phyloP scores from a whole-genome alignment of 1,139 yeast genomes.

The Pichia sp. region DNA sequence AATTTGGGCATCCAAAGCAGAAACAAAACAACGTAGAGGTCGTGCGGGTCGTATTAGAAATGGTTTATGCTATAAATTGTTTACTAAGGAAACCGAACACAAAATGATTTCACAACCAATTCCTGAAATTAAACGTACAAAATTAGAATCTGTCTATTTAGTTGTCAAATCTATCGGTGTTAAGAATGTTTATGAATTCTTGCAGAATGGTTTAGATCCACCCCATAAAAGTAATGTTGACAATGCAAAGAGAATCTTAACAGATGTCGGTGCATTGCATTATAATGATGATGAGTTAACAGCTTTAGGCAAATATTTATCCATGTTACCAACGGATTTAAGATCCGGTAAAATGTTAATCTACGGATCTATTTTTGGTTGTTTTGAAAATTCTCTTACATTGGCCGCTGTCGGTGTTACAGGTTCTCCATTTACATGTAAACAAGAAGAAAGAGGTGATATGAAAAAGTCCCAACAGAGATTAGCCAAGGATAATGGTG shows the following conservation, averaged over 20 bases:
- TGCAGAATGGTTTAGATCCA: constrained; percentile 77
- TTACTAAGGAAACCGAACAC: constrained; percentile 58
- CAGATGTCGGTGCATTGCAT: constrained; percentile 71
- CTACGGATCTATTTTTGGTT: constrained; percentile 78
- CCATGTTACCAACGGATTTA: constrained; percentile 83
- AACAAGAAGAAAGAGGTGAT: constrained; percentile 59
- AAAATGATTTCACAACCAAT: constrained; percentile 70
- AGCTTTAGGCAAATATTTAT: constrained; percentile 76
- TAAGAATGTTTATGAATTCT: constrained; percentile 62
- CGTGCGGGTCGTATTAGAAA: constrained; percentile 95
- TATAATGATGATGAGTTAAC: constrained; percentile 52
- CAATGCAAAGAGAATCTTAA: constrained; percentile 60
- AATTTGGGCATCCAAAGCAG: constrained; percentile 88
- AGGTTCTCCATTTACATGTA: constrained; percentile 70
- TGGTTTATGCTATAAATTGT: constrained; percentile 82
- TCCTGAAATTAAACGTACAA: constrained; percentile 85
- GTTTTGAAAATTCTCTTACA: constrained; percentile 72
- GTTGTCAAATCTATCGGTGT: constrained; percentile 91
- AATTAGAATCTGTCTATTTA: constrained; percentile 78
- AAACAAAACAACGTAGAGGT: constrained; percentile 91
- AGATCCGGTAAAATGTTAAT: constrained; percentile 81
- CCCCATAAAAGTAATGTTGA: constrained; percentile 61
- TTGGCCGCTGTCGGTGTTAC: constrained; percentile 73
- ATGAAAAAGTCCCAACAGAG: constrained; percentile 51
- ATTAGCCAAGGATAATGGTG: constrained; percentile 57